Evolutionary conservation across 768 basidiomycete genomes (phyloP), one percentile per base, ranked within the genome.

Genomic region (Lactifluus piperatus): DNA sequence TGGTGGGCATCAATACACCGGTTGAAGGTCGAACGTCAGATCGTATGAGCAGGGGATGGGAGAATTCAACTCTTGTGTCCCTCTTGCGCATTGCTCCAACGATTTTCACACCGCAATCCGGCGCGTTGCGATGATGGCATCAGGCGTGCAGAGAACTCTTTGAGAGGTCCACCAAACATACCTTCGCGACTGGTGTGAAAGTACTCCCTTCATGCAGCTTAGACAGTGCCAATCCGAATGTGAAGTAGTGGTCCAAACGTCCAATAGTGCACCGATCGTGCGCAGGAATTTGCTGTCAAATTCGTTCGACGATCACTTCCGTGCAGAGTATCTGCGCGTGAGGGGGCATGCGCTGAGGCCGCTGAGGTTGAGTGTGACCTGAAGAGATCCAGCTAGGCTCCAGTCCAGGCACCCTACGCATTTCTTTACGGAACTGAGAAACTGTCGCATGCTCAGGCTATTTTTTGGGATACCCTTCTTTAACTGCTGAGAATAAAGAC

Each of bases 361-460:
- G n/a, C n/a, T 80, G 43, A 82, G 71, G 64, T 80, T 79, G 13
- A 70, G 62, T 2, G 77, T 79, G 51, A 83, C 82, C 29, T 64
- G 66, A 51, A 71, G 62, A 0, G 80, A 80, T 24, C 80, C 76
- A 7, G 73, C 52, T 16, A 80, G 30, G 7, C 66, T 54, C 2
- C 62, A 54, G 5, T 69, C 70, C 4, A n/a, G n/a, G n/a, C n/a
- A n/a, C n/a, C n/a, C n/a, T n/a, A n/a, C n/a, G n/a, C n/a, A n/a
- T n/a, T n/a, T n/a, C n/a, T n/a, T n/a, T n/a, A n/a, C n/a, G n/a
- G n/a, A n/a, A n/a, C n/a, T n/a, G n/a, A n/a, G n/a, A n/a, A n/a
- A n/a, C n/a, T n/a, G n/a, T n/a, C n/a, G n/a, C n/a, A n/a, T n/a
- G n/a, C n/a, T n/a, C n/a, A n/a, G n/a, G n/a, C n/a, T n/a, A n/a